Percentiles rank a stretch among this genome's conserved stretches.
These are phyloP conservation scores for Geotrichum cucujoidarum DNA, from an alignment of 1,139 yeast species.

Conservation along the genomic window DNA sequence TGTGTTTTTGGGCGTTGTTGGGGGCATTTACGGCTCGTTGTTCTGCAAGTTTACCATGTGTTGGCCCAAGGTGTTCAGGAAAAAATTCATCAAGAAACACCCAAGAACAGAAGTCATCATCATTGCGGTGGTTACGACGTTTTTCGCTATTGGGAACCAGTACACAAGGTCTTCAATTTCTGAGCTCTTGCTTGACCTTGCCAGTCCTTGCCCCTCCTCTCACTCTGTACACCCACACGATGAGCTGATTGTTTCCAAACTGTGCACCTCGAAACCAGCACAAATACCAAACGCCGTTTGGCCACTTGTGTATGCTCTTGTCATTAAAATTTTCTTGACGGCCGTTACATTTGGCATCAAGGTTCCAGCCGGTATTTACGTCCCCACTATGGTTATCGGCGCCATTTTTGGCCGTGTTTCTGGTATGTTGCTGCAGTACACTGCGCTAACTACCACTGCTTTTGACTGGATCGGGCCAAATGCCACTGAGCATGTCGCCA, in stretches of 20 bases:
- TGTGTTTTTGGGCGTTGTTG: slow-evolving; percentile 49
- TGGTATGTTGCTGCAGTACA: slow-evolving; percentile 47
- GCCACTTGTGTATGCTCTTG: slow-evolving; percentile 43
- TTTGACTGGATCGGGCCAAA: slow-evolving; percentile 5
- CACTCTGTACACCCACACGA: slow-evolving; percentile 16
- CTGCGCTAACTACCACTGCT: slow-evolving; percentile 29
- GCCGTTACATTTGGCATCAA: slow-evolving; percentile 56
- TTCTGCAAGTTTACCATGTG: slow-evolving; percentile 47
- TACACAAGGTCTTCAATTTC: slow-evolving; percentile 52
- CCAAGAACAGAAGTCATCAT: slow-evolving; percentile 49
- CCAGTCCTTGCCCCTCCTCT: slow-evolving; percentile 45
- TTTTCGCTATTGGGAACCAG: slow-evolving; percentile 49
- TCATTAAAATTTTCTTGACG: slow-evolving; percentile 47
- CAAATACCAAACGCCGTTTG: slow-evolving; percentile 39
- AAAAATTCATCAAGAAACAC: slow-evolving; percentile 37
- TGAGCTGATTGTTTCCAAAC: slow-evolving; percentile 9
- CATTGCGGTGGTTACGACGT: slow-evolving; percentile 47
- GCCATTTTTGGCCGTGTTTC: slow-evolving; percentile 58
- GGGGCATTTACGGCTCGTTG: slow-evolving; percentile 55
- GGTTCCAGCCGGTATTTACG: slow-evolving; percentile 62
- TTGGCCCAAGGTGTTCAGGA: slow-evolving; percentile 47
- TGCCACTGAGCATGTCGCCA: slow-evolving; percentile 21
- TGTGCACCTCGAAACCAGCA: slow-evolving; percentile 41
- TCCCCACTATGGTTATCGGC: slow-evolving; percentile 66
- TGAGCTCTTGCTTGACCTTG: slow-evolving; percentile 50